Percentiles rank a stretch among this genome's conserved stretches.
Conservation (phyloP, 2,329 filamentous ascomycete genomes). For the Sclerotinia nivalis region DNA sequence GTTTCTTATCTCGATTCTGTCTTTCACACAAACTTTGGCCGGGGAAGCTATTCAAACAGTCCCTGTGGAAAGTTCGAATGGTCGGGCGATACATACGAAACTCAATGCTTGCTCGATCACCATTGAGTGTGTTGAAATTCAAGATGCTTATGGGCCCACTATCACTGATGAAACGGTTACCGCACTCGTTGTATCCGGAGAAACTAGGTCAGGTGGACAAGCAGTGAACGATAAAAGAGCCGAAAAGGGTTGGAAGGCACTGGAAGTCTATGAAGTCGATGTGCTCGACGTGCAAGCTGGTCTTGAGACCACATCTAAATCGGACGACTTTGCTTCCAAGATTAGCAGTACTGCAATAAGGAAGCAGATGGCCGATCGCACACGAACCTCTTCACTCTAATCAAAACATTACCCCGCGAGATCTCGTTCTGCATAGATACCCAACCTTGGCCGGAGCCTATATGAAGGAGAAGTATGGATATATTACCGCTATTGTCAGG, state of each 20-base stretch:
- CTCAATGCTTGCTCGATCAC: slow-evolving; percentile 62
- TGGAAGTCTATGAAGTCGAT: slow-evolving; percentile 86
- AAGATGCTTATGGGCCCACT: slow-evolving; percentile 87
- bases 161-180: slow-evolving; percentile 78
- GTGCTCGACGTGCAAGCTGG: slow-evolving; percentile 72
- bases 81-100: slow-evolving; percentile 54
- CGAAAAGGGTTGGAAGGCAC: slow-evolving; percentile 71
- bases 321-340: slow-evolving; percentile 72
- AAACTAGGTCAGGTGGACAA: slow-evolving; percentile 80
- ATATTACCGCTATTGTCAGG: slow-evolving; percentile 5
- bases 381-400: slow-evolving; percentile 31
- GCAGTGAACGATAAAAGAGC: slow-evolving; percentile 82
- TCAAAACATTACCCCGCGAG: neutral
- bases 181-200: slow-evolving; percentile 81
- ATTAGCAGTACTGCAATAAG: slow-evolving; percentile 90
- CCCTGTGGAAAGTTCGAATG: slow-evolving; percentile 43
- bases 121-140: slow-evolving; percentile 80
- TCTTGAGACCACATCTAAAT: slow-evolving; percentile 46
- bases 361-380: slow-evolving; percentile 45
- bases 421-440: neutral
- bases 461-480: slow-evolving; percentile 9
- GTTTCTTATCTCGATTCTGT: slow-evolving; percentile 69
- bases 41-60: slow-evolving; percentile 42
- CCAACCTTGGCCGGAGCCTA: neutral
- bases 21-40: slow-evolving; percentile 43